Evolutionary conservation across 2,329 filamentous ascomycete species (phyloP).

Genomic region (Graphilbum sp.): DNA sequence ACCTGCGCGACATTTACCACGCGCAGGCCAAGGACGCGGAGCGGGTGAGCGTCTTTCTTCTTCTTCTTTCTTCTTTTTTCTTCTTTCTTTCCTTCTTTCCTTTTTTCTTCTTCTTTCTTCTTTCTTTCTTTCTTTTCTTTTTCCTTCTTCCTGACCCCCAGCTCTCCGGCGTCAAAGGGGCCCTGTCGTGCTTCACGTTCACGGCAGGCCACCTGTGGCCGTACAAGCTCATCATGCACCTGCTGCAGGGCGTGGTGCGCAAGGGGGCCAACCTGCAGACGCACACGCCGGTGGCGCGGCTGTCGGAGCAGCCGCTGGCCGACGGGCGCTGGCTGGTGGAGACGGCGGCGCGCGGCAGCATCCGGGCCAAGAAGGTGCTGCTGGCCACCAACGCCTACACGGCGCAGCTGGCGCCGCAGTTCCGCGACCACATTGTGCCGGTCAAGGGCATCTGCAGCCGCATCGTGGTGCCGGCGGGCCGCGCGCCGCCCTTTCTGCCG

Average conservation of each 20-base stretch:
- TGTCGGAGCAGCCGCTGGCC: slow-evolving; percentile 5
- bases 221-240: slow-evolving; percentile 15
- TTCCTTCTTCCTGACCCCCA: too few relatives aligned
- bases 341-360: slow-evolving; percentile 7
- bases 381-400: slow-evolving; percentile 17
- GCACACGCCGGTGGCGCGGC: slow-evolving; percentile 7
- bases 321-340: slow-evolving; percentile 7
- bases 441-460: slow-evolving; percentile 26
- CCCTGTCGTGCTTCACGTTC: slow-evolving; percentile 16
- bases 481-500: background rate
- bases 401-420: slow-evolving; percentile 13
- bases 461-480: background rate
- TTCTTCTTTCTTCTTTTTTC: too few relatives aligned
- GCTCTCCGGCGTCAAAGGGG: slow-evolving; percentile 18
- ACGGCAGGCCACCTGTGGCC: slow-evolving; percentile 13
- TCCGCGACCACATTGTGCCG: slow-evolving; percentile 18
- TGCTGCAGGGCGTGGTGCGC: slow-evolving; percentile 10
- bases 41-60: too few relatives aligned
- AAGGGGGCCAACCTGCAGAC: slow-evolving; percentile 13
- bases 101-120: too few relatives aligned
- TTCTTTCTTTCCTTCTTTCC: too few relatives aligned
- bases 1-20: slow-evolving; percentile 14
- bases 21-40: slow-evolving; percentile 8
- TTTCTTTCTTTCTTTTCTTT: too few relatives aligned
- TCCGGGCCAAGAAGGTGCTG: slow-evolving; percentile 11